phyloP scores from a whole-genome alignment of 2,329 filamentous ascomycete genomes.

The Ampelomyces quisqualis region DNA sequence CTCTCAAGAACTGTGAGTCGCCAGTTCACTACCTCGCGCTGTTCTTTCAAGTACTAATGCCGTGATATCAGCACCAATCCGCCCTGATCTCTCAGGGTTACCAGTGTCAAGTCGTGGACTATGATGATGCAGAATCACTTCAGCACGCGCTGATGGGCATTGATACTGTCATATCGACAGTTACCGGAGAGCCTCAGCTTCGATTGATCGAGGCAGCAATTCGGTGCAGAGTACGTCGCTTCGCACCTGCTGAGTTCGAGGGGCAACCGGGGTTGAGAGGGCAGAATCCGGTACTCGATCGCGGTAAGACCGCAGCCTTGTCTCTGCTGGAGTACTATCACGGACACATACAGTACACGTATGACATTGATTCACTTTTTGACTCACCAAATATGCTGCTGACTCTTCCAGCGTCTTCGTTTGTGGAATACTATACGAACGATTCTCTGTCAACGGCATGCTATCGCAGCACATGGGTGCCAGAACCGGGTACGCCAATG shows the following conservation, averaged over 20 bases:
- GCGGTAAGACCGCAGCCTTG: constrained; percentile 59
- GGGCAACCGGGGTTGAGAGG: constrained; percentile 60
- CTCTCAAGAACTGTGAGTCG: constrained; percentile 64
- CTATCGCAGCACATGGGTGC: constrained; percentile 59
- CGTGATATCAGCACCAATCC: constrained; percentile 52
- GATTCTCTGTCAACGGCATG: constrained; percentile 69
- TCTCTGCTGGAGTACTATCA: constrained; percentile 58
- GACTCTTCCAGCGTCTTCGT: constrained; percentile 37
- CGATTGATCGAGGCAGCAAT: constrained; percentile 72
- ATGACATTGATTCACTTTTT: constrained; percentile 60
- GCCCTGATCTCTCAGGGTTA: constrained; percentile 59
- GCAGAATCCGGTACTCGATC: constrained; percentile 61
- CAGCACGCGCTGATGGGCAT: constrained; percentile 68
- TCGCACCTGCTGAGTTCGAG: constrained; percentile 76
- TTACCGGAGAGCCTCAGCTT: constrained; percentile 65
- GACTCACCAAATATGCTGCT: background rate
- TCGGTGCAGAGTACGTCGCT: constrained; percentile 63
- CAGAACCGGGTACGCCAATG: constrained; percentile 55
- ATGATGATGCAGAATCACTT: constrained; percentile 59
- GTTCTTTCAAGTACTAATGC: constrained; percentile 3
- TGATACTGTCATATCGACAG: constrained; percentile 73
- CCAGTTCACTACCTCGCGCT: background rate
- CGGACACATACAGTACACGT: constrained; percentile 63
- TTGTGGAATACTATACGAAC: constrained; percentile 71
- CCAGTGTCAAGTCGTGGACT: constrained; percentile 70